Base-by-base conservation (phyloP, 163 green algal species). In the Chlamydomonas reinhardtii region DNA sequence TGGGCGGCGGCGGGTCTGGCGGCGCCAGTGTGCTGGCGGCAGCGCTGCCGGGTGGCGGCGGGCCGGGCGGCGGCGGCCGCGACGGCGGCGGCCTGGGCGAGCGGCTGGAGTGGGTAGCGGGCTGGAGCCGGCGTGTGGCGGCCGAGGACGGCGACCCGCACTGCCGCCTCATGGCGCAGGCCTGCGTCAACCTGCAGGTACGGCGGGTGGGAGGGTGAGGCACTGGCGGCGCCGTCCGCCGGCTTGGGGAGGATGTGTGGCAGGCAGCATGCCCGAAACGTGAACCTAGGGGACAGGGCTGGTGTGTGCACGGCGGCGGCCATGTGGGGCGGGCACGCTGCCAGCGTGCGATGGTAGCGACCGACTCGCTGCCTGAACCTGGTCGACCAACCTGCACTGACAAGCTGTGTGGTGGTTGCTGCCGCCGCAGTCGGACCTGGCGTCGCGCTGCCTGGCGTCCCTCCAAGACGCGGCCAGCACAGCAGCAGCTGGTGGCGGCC, bases 81-180 rank as follows among this genome's bases (percentile, higher is more conserved):
- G 69, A 19, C 19, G 72, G 70, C 54, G 80, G 70, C 29, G 71
- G 59, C 0, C 89, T 97, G 31, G 81, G 93, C 5, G 84, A 91
- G 37, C 75, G 89, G 8, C 90, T 97, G 65, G 87, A 96, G 74
- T 97, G 93, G 94, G 65, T 96, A 29, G 87, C 90, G 37, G 73
- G 22, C 4, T 97, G 94, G 94, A 64, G 85, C 5, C 84, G 86
- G 48, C 31, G 59, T 0, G 73, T 83, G 6, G 89, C 90, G 12
- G 70, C 61, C 24, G 73, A 37, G 4, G 85, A 90, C 32, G 73
- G 77, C n/a, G 85, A 90, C 43, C 69, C 70, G 39, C 73, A 79
- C 43, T 90, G 85, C 85, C 66, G 84, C 14, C 16, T 75, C 17
- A 90, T 90, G 85, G 85, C 85, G 27, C 68, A 82, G 61, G 85